Evolutionary conservation across 306 rosid genomes (phyloP).

Genomic region (Senna siamea): DNA sequence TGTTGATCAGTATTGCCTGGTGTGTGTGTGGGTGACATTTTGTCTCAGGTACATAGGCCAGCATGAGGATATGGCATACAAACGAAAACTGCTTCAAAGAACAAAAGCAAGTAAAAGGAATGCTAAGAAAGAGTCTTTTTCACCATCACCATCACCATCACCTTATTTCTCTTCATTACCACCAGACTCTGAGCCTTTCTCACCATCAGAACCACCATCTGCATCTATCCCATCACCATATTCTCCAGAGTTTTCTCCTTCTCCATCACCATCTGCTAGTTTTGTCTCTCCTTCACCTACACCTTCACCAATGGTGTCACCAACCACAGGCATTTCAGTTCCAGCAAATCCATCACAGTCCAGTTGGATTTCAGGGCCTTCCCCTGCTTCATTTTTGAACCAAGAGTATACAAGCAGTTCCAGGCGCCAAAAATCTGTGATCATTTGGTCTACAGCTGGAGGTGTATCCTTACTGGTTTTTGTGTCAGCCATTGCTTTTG

Average conservation of each 20-base stretch:
- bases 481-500: slow-evolving; percentile 44
- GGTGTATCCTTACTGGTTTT: slow-evolving; percentile 58
- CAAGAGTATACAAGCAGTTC: slow-evolving; percentile 18
- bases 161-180: slow-evolving; percentile 36
- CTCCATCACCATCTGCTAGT: slow-evolving; percentile 22
- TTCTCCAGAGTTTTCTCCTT: no score
- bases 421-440: slow-evolving; percentile 28
- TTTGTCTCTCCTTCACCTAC: slow-evolving; percentile 41
- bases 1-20: slow-evolving; percentile 8
- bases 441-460: slow-evolving; percentile 53
- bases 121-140: slow-evolving; percentile 13
- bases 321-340: slow-evolving; percentile 24
- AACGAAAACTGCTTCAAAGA: slow-evolving; percentile 55
- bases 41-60: slow-evolving; percentile 54
- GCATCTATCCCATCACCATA: neutral
- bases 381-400: slow-evolving; percentile 52
- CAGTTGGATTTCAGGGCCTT: slow-evolving; percentile 38
- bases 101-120: slow-evolving; percentile 19
- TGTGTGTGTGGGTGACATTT: slow-evolving; percentile 7
- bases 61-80: slow-evolving; percentile 36
- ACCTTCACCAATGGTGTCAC: slow-evolving; percentile 32
- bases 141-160: slow-evolving; percentile 18
- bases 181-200: neutral
- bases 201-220: slow-evolving; percentile 38
- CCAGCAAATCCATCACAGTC: slow-evolving; percentile 44